Evolutionary conservation across 352 stramenopile genomes (phyloP).

Genomic region (Globisporangium barbulae): DNA sequence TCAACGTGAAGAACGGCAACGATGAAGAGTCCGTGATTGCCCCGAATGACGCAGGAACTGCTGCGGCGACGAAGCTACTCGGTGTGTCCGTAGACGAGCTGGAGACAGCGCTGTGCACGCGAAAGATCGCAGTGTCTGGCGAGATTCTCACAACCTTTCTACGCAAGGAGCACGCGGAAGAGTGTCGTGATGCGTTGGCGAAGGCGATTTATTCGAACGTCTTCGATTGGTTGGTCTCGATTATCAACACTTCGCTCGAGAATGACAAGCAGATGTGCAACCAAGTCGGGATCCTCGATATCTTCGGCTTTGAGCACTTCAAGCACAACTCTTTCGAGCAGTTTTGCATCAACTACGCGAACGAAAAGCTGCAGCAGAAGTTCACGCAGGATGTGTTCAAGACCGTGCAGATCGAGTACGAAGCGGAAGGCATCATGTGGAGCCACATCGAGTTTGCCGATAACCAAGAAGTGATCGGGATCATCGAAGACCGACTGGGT

Average conservation of each 20-base stretch:
- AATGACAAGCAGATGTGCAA: conserved; percentile 53
- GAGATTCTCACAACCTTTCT: conserved; percentile 74
- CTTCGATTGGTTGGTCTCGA: conserved; percentile 96
- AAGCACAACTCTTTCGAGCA: conserved; percentile 94
- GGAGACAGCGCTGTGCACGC: conserved; percentile 68
- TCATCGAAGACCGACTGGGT: conserved; percentile 86
- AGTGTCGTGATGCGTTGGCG: conserved; percentile 92
- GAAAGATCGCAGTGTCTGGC: conserved; percentile 59
- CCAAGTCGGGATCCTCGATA: conserved; percentile 91
- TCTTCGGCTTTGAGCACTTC: conserved; percentile 95
- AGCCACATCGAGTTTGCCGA: conserved; percentile 91
- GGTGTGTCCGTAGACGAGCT: conserved; percentile 49
- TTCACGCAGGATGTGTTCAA: conserved; percentile 91
- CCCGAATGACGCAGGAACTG: conserved; percentile 28
- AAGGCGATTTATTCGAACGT: conserved; percentile 96
- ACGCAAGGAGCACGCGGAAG: conserved; percentile 82
- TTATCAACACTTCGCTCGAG: conserved; percentile 74
- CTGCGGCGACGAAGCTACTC: conserved; percentile 47
- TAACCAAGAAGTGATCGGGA: conserved; percentile 84
- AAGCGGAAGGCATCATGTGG: conserved; percentile 91
- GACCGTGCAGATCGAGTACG: conserved; percentile 87
- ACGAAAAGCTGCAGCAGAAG: conserved; percentile 92
- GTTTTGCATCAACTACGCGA: conserved; percentile 92
- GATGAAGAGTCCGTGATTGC: conserved; percentile 69
- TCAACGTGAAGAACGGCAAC: conserved; percentile 65